Evolutionary conservation across 192 early-diverging fungal genomes (phyloP).

Genomic region (Umbelopsis isabellina): DNA sequence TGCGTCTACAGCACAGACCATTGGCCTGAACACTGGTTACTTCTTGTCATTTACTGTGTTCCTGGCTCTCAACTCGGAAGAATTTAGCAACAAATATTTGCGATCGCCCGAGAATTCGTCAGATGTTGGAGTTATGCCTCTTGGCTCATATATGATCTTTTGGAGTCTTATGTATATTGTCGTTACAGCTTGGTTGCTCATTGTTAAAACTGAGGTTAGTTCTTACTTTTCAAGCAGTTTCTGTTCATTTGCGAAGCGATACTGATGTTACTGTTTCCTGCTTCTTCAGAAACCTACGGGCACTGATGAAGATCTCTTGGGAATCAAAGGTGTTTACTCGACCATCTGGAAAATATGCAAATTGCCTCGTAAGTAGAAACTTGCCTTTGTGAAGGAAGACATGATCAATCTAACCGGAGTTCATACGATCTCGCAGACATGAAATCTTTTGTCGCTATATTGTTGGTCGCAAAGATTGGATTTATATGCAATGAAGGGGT

Average conservation of each 20-base stretch:
- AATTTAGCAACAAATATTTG: constrained; percentile 95
- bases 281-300: constrained; percentile 23
- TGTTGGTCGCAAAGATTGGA: constrained; percentile 90
- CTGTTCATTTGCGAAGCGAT: not conserved
- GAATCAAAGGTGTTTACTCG: constrained; percentile 73
- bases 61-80: constrained; percentile 90
- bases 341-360: constrained; percentile 91
- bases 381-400: not conserved
- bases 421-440: constrained; percentile 63
- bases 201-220: constrained; percentile 73
- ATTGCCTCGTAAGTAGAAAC: constrained; percentile 67
- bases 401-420: not conserved
- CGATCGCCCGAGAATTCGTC: constrained; percentile 65
- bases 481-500: constrained; percentile 96
- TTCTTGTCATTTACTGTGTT: constrained; percentile 98
- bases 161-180: constrained; percentile 92
- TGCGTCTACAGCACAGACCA: constrained; percentile 94
- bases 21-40: constrained; percentile 94
- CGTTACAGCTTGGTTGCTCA: constrained; percentile 81
- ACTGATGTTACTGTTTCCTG: not conserved
- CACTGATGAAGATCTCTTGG: constrained; percentile 60
- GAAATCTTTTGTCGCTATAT: constrained; percentile 77
- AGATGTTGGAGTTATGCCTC: constrained; percentile 72
- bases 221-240: not conserved
- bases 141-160: constrained; percentile 89